Conservation (phyloP, 1,284 basidiomycete genomes). For the Ustilago curta region DNA sequence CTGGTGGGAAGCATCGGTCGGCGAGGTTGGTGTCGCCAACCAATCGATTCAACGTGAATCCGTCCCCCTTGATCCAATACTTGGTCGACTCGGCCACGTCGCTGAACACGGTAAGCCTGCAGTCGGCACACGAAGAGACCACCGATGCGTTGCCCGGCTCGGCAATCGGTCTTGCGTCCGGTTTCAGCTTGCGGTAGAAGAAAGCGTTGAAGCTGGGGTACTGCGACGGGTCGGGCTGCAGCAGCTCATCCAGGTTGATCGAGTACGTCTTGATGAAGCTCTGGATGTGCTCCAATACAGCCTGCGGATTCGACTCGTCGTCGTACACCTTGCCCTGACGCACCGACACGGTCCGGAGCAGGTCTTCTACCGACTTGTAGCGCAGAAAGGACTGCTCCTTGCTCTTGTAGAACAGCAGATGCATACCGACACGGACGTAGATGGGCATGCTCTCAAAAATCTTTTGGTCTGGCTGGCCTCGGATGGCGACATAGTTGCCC, state of each 20-base stretch:
- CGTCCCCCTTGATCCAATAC: conserved; percentile 97
- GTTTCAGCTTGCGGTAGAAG: conserved; percentile 91
- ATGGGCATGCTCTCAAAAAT: conserved; percentile 78
- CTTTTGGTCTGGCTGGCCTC: conserved; percentile 44
- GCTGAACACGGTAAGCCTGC: conserved; percentile 91
- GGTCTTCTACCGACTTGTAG: conserved; percentile 91
- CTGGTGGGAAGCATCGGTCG: conserved; percentile 49
- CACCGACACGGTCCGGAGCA: conserved; percentile 50
- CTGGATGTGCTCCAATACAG: conserved; percentile 84
- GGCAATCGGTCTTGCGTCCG: conserved; percentile 82
- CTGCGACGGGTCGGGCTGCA: conserved; percentile 73
- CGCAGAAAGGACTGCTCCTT: conserved; percentile 89
- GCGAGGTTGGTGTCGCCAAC: conserved; percentile 75
- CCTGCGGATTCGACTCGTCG: conserved; percentile 86
- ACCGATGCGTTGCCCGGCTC: conserved; percentile 79
- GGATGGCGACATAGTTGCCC: conserved; percentile 62
- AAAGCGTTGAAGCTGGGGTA: conserved; percentile 92
- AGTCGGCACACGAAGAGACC: conserved; percentile 90
- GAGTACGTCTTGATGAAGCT: conserved; percentile 91
- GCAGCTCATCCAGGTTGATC: conserved; percentile 82
- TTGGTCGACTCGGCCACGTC: conserved; percentile 84
- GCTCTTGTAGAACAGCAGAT: conserved; percentile 94
- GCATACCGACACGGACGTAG: conserved; percentile 91
- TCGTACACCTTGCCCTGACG: conserved; percentile 72
- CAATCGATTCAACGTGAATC: conserved; percentile 84